phyloP scores from a whole-genome alignment of 371 early-diverging fungal genomes.

The Syncephalastrum sp. region DNA sequence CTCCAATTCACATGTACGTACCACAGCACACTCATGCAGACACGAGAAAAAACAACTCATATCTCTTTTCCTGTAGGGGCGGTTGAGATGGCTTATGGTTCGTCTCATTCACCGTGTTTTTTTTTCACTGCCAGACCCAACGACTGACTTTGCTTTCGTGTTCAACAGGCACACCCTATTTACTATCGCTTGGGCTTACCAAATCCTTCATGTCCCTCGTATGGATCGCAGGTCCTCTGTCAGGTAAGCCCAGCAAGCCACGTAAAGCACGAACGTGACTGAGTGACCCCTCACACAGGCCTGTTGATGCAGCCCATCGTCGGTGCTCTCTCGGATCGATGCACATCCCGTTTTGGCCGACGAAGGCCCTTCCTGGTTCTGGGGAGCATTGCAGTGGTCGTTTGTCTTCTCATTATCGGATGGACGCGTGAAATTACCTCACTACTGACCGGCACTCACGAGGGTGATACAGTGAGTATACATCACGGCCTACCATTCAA shows the following conservation, averaged over 20 bases:
- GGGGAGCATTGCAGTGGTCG: slow-evolving; percentile 64
- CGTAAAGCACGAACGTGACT: background rate
- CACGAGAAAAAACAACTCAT: background rate
- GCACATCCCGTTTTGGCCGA: slow-evolving; percentile 68
- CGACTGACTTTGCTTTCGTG: background rate
- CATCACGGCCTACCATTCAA: background rate
- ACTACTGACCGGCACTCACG: slow-evolving; percentile 36
- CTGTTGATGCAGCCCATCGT: slow-evolving; percentile 84
- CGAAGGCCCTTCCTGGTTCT: slow-evolving; percentile 73
- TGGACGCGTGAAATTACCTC: slow-evolving; percentile 76
- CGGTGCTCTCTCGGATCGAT: slow-evolving; percentile 74
- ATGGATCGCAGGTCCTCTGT: slow-evolving; percentile 97
- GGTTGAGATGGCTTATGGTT: slow-evolving; percentile 69
- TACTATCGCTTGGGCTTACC: slow-evolving; percentile 82
- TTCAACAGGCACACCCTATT: slow-evolving; percentile 82
- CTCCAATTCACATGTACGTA: slow-evolving; percentile 48
- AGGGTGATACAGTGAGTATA: slow-evolving; percentile 33
- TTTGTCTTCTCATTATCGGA: slow-evolving; percentile 72
- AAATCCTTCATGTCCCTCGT: slow-evolving; percentile 87
- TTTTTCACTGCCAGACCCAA: too few relatives aligned
- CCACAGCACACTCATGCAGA: slow-evolving; percentile 3
- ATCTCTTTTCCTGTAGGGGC: slow-evolving; percentile 44
- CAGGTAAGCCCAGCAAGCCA: slow-evolving; percentile 50
- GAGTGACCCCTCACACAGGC: slow-evolving; percentile 38
- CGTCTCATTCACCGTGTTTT: background rate